A percentile compares a stretch with the other conserved stretches of the same genome.
Conservation (phyloP, 2,329 filamentous ascomycete genomes). For the Cladosporium sphaerospermum region DNA sequence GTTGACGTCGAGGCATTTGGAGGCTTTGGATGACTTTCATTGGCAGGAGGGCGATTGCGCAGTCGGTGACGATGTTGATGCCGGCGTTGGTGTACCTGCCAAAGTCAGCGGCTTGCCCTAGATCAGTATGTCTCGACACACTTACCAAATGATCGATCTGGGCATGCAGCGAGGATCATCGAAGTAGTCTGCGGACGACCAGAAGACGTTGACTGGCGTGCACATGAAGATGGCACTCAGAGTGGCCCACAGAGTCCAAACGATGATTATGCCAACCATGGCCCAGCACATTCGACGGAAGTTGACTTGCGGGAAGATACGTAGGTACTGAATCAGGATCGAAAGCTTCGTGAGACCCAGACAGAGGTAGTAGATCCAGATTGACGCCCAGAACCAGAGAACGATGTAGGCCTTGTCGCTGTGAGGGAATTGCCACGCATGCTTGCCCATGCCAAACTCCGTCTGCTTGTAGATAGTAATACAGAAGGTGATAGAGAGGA, state of each 20-base stretch:
- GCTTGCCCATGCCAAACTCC: background rate
- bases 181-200: constrained; percentile 14
- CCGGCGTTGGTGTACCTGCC: background rate
- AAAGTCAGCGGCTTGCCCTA: background rate
- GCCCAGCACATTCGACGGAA: constrained; percentile 12
- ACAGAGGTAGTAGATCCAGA: constrained; percentile 13
- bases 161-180: constrained; percentile 3
- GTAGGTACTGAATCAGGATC: constrained; percentile 18
- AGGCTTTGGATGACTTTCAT: background rate
- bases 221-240: constrained; percentile 27
- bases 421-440: background rate
- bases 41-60: background rate
- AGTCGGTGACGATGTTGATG: background rate
- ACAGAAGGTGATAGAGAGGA: background rate
- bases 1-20: constrained; percentile 15
- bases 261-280: background rate
- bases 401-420: background rate
- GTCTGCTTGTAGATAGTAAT: background rate
- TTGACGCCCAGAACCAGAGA: constrained; percentile 12
- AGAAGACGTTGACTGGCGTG: constrained; percentile 25
- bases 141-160: background rate
- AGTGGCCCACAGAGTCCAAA: constrained; percentile 22
- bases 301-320: constrained; percentile 13
- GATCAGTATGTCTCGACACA: background rate
- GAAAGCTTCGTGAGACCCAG: constrained; percentile 16